A percentile compares a stretch with the other conserved stretches of the same genome.
Conservation (phyloP, 1,284 basidiomycete species). For the Ganoderma multipileum region DNA sequence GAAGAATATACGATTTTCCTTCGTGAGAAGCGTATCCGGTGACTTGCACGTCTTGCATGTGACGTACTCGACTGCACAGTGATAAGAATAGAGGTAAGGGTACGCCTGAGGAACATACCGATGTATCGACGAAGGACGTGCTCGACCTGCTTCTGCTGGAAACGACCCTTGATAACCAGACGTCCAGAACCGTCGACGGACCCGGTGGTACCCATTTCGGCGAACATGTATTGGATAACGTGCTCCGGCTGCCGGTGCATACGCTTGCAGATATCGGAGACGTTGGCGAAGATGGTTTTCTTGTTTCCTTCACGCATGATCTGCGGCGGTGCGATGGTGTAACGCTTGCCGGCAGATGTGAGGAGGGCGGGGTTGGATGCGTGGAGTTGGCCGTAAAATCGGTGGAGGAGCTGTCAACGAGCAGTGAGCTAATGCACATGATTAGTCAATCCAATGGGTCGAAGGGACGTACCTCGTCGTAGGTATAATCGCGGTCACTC, state of each 20-base stretch:
- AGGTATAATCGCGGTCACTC: conserved; percentile 94
- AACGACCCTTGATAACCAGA: conserved; percentile 96
- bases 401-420: conserved; percentile 79
- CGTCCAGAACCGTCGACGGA: conserved; percentile 93
- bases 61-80: conserved; percentile 89
- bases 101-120: conserved; percentile 57
- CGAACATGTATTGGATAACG: conserved; percentile 96
- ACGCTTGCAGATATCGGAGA: conserved; percentile 97
- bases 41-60: conserved; percentile 99
- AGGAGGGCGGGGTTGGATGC: conserved; percentile 95
- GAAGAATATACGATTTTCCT: conserved; percentile 99
- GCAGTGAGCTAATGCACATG: neutral
- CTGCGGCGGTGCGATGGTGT: conserved; percentile 97
- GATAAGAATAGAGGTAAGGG: no score
- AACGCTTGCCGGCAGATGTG: conserved; percentile 86
- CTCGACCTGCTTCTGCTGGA: conserved; percentile 99
- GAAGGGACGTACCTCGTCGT: conserved; percentile 75
- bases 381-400: conserved; percentile 93
- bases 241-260: conserved; percentile 99
- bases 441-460: neutral
- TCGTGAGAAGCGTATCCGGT: conserved; percentile 93
- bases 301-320: conserved; percentile 96
- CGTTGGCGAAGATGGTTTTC: conserved; percentile 96
- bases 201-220: conserved; percentile 98
- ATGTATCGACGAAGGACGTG: conserved; percentile 97